Evolutionary conservation across 805 yeast species (phyloP).

Genomic region (Teunomyces kruisii): DNA sequence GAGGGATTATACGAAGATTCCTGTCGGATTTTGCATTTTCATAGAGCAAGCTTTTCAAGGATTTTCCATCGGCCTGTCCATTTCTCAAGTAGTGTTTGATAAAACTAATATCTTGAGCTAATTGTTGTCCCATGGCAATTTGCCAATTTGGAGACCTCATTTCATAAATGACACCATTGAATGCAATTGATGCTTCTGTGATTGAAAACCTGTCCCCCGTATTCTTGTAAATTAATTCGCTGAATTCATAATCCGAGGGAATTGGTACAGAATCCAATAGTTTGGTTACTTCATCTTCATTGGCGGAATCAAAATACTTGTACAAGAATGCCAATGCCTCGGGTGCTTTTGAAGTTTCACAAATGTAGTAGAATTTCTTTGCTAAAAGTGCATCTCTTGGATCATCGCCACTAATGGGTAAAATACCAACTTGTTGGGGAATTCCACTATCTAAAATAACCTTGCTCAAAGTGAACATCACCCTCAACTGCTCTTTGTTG

Average conservation of each 20-base stretch:
- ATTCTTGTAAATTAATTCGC: slow-evolving; percentile 17
- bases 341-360: slow-evolving; percentile 25
- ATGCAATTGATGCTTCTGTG: slow-evolving; percentile 52
- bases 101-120: slow-evolving; percentile 50
- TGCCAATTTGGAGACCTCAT: slow-evolving; percentile 56
- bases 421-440: slow-evolving; percentile 79
- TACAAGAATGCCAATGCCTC: slow-evolving; percentile 43
- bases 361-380: slow-evolving; percentile 32
- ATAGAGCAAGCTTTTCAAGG: slow-evolving; percentile 43
- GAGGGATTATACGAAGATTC: slow-evolving; percentile 40
- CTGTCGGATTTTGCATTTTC: slow-evolving; percentile 43
- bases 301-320: slow-evolving; percentile 29
- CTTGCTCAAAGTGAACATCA: slow-evolving; percentile 49
- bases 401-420: slow-evolving; percentile 54
- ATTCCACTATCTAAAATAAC: slow-evolving; percentile 54
- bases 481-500: slow-evolving; percentile 49
- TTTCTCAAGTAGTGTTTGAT: slow-evolving; percentile 26
- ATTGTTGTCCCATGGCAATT: slow-evolving; percentile 49
- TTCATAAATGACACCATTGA: slow-evolving; percentile 69
- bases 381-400: slow-evolving; percentile 29
- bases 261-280: slow-evolving; percentile 19
- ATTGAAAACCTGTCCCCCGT: slow-evolving; percentile 36
- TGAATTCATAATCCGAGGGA: slow-evolving; percentile 16
- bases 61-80: slow-evolving; percentile 21
- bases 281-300: slow-evolving; percentile 22